Base-by-base conservation (phyloP, 1,284 basidiomycete genomes). In the Paramarasmius palmivorus region DNA sequence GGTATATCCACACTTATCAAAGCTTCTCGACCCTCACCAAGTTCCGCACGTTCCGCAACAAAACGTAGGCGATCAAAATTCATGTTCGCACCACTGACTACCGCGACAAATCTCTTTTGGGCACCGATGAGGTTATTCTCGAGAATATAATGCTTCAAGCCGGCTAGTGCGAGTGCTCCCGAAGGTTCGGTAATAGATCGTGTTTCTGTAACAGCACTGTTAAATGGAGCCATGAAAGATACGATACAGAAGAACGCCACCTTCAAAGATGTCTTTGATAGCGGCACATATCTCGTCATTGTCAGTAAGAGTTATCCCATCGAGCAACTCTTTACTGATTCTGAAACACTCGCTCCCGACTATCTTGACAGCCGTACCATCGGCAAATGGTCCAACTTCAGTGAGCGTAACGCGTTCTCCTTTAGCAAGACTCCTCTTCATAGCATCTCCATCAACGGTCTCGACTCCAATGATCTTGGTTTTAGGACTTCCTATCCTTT, bases 241-340 rank as follows among this genome's bases (percentile, higher is more conserved):
- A 38, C 45, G 39, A 45, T 14, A 52, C 32, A 32, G 57, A n/a
- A 35, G 53, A 25, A 38, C 63, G 73, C 60, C 58, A 93, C 95
- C 95, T 78, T 99, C 95, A 65, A 98, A 99, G 23, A 98, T 89
- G 66, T 99, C 97, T 73, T 98, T 98, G 75, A 99, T 98, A 15
- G 95, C 95, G 3, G 97, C 97, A 67, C 97, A 99, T 52, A 99
- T 88, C 69, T 97, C 97, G 66, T 99, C 97, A 60, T 97, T 99
- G 68, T 90, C 85, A 19, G 92, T 93, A 60, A 90, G 82, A 39
- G 95, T 85, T 32, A 99, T 75, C 8, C 84, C 89, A 64, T 98
- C 94, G n/a, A 98, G 71, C 19, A 93, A 75, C 49, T 90, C 77
- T 65, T 90, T 78, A 72, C 95, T 98, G 57, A 99, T 83, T 57